phyloP scores from a whole-genome alignment of 768 basidiomycete species.

The Lentinus brumalis region DNA sequence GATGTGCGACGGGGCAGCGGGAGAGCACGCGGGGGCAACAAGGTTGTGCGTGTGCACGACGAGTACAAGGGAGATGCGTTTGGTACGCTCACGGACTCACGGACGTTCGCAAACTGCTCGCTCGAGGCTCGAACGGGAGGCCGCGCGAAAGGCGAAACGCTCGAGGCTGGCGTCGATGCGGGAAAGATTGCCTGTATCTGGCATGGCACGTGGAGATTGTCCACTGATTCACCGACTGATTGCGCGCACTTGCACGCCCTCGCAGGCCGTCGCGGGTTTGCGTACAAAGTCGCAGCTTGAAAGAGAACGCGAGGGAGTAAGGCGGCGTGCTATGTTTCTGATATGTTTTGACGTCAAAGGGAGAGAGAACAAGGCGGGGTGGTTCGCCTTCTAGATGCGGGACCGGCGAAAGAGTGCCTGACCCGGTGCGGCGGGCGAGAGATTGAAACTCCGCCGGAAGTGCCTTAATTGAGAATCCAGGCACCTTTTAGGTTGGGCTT shows the following conservation, averaged over 20 bases:
- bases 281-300: not conserved
- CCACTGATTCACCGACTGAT: not conserved
- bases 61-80: no score
- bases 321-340: not conserved
- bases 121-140: no score
- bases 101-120: no score
- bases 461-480: conserved; percentile 31
- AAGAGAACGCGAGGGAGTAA: not conserved
- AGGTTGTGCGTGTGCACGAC: no score
- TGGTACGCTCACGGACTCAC: no score
- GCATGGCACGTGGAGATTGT: not conserved
- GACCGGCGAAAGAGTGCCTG: conserved; percentile 24
- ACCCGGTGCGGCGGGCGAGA: conserved; percentile 9
- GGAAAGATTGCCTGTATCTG: not conserved
- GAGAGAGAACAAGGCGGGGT: not conserved
- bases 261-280: not conserved
- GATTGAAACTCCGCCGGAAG: conserved; percentile 21
- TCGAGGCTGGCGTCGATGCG: not conserved
- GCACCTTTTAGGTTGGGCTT: conserved; percentile 26
- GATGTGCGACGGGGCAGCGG: no score
- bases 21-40: no score
- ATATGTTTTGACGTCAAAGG: conserved; percentile 6
- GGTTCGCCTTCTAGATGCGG: conserved; percentile 17
- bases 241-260: not conserved
- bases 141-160: no score